A percentile compares a stretch with the other conserved stretches of the same genome.
These are phyloP conservation scores for Trypanosoma brucei DNA, from an alignment of 208 protist species.

Conservation along the genomic window DNA sequence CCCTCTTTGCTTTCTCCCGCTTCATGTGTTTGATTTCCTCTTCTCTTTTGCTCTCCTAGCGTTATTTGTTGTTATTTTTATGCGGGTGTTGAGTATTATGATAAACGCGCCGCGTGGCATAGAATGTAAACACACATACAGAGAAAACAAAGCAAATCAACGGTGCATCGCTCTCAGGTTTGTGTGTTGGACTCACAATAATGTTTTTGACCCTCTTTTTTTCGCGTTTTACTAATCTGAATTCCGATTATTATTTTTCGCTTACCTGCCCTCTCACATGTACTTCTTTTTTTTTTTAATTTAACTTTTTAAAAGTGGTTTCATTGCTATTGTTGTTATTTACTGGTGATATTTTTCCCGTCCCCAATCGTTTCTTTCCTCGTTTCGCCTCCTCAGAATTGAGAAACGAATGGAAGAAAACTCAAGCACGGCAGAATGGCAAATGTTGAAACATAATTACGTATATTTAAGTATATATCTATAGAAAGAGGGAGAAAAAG, in stretches of 20 bases:
- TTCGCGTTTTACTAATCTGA: background rate
- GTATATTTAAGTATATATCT: no score
- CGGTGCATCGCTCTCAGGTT: no score
- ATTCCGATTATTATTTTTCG: background rate
- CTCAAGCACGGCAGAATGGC: no score
- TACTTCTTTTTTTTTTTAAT: conserved; percentile 14
- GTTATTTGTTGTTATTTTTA: no score
- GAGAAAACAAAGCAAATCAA: no score
- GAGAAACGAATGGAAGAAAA: background rate
- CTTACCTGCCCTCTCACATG: background rate
- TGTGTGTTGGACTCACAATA: conserved; percentile 1
- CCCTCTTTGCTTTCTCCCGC: no score
- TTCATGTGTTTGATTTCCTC: no score
- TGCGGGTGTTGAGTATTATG: no score
- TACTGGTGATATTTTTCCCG: background rate
- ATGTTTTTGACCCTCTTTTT: background rate
- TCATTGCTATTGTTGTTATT: background rate
- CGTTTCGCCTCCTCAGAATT: background rate
- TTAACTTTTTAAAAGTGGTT: background rate
- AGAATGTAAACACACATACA: no score
- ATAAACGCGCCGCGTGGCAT: no score
- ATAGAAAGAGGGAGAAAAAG: no score
- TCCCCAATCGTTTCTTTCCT: background rate
- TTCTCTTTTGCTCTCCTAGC: background rate
- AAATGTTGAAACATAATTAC: no score